These are phyloP conservation scores for Sedum album DNA, from an alignment of 164 flowering plant species.

Conservation along the genomic window DNA sequence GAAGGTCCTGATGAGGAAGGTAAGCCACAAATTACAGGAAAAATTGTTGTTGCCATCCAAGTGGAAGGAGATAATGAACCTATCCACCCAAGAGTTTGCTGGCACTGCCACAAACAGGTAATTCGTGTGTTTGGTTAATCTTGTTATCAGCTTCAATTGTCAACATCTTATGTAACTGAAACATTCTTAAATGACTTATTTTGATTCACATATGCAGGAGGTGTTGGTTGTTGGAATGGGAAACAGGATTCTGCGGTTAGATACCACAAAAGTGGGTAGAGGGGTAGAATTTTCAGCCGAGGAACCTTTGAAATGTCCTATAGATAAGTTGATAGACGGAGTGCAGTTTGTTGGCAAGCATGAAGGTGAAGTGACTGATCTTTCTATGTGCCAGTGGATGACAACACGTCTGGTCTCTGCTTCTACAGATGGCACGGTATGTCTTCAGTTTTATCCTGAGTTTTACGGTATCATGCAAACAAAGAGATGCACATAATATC, in stretches of 20 bases:
- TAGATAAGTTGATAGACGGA: constrained; percentile 69
- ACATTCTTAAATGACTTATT: not conserved
- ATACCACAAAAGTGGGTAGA: constrained; percentile 51
- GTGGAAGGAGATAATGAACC: constrained; percentile 50
- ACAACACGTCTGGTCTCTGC: constrained; percentile 81
- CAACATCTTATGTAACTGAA: not conserved
- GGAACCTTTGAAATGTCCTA: constrained; percentile 52
- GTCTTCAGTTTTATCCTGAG: constrained; percentile 18
- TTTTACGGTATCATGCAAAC: no score
- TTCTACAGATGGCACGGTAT: constrained; percentile 67
- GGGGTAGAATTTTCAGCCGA: constrained; percentile 49
- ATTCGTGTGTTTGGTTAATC: constrained; percentile 9
- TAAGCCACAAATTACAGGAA: constrained; percentile 70
- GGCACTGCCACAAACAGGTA: constrained; percentile 98
- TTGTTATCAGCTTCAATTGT: not conserved
- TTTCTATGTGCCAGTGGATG: constrained; percentile 97
- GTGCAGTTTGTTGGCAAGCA: constrained; percentile 76
- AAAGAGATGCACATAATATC: no score
- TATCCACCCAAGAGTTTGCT: constrained; percentile 78
- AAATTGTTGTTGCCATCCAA: constrained; percentile 52
- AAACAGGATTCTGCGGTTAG: constrained; percentile 15
- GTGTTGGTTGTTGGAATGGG: constrained; percentile 74
- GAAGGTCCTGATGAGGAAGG: constrained; percentile 80
- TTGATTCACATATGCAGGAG: constrained; percentile 37
- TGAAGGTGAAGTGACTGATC: constrained; percentile 75